phyloP scores from a whole-genome alignment of 2,329 filamentous ascomycete genomes.

The Exophiala sp. region DNA sequence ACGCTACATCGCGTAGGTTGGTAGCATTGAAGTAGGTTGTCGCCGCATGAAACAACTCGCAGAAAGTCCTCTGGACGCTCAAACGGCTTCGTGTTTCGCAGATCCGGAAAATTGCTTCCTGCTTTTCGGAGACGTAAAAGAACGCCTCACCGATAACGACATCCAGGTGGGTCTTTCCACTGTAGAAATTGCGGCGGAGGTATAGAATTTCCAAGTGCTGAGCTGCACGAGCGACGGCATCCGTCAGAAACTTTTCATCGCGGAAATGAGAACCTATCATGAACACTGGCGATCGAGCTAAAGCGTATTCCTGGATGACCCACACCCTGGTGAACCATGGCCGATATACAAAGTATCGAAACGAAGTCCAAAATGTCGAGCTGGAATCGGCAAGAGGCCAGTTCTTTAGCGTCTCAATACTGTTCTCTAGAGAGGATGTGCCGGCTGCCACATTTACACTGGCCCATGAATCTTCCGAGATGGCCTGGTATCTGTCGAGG shows the following conservation, averaged over 20 bases:
- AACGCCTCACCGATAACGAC: not conserved
- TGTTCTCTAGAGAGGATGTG: not conserved
- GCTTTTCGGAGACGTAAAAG: not conserved
- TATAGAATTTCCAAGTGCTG: slow-evolving; percentile 6
- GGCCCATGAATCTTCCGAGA: slow-evolving; percentile 3
- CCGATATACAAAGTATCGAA: slow-evolving; percentile 6
- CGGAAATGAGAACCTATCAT: slow-evolving; percentile 8
- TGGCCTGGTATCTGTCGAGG: slow-evolving; percentile 7
- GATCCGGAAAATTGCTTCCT: not conserved
- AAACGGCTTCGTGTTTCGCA: not conserved
- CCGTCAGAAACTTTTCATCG: not conserved
- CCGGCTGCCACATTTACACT: not conserved
- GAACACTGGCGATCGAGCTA: slow-evolving; percentile 8
- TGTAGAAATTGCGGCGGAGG: not conserved
- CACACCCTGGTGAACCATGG: slow-evolving; percentile 26
- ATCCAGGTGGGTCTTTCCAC: not conserved
- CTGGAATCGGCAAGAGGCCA: not conserved
- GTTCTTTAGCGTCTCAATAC: not conserved
- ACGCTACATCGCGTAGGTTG: slow-evolving; percentile 12
- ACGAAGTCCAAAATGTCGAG: slow-evolving; percentile 8
- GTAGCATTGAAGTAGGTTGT: slow-evolving; percentile 11
- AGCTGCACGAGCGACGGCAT: not conserved
- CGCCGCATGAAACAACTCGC: slow-evolving; percentile 5
- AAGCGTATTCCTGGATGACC: slow-evolving; percentile 25
- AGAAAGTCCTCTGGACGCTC: not conserved